Evolutionary conservation across 768 basidiomycete species (phyloP), one percentile per base, ranked within the genome.

Genomic region (Naganishia vishniacii): DNA sequence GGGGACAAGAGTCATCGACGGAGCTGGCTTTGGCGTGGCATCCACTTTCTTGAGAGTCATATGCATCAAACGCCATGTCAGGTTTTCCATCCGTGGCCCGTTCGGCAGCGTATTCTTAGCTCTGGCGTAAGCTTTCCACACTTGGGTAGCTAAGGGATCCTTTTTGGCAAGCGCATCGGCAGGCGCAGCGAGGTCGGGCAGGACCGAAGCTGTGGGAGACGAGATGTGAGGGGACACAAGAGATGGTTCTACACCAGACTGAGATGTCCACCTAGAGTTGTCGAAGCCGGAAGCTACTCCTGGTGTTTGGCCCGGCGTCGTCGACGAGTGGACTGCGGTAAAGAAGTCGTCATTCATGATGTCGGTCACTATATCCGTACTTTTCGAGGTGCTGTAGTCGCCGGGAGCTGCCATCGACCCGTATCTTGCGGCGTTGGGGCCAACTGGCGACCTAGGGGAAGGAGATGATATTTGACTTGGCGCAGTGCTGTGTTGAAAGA

Each of bases 1-100:
- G 28, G 73, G 70, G 40, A 71, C 67, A 5, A 61, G 45, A 3
- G 62, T 53, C 61, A 67, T 63, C 8, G 28, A 44, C 7, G 23
- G 28, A 12, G 47, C 42, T 3, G 45, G 16, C 25, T 58, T 59
- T 4, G 53, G 29, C 16, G 31, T 58, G 16, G 44, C 53, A n/a
- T 67, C 65, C 16, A 48, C 86, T 83, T 88, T 94, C 81, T 88
- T 87, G 62, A 99, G 80, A 13, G 89, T 90, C 74, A 99, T 80
- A 26, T 92, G 88, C 93, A 97, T 97, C 91, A 98, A 89, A 65
- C 95, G 80, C 94, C 94, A 97, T 0, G 93, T 95, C 61, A 98
- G 77, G 74, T 97, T 98, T 80, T 98, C 95, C 90, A 99, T 92
- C 72, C 93, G 81, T 78, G 92, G 89, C 0, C 88, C 90, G 73